Conservation (phyloP, 345 rosid species). For the Lepidium aucheri region DNA sequence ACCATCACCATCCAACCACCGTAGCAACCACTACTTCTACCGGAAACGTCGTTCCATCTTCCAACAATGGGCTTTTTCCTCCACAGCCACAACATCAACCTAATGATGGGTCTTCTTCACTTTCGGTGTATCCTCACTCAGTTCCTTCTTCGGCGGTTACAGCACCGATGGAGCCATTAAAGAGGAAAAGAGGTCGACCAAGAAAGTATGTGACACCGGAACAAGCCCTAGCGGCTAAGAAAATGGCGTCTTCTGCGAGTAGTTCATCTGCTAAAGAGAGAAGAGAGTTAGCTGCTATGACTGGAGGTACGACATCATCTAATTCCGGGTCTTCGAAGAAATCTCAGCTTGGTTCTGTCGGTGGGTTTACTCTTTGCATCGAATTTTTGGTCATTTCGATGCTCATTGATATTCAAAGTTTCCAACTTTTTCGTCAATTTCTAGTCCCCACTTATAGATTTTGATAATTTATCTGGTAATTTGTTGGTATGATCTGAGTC, state of each 20-base stretch:
- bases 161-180: constrained; percentile 50
- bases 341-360: constrained; percentile 37
- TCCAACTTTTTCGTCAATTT: neutral
- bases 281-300: constrained; percentile 30
- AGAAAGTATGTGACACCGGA: constrained; percentile 95
- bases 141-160: constrained; percentile 54
- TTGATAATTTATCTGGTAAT: neutral
- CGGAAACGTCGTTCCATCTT: constrained; percentile 29
- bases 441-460: too few relatives aligned
- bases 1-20: constrained; percentile 22
- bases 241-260: constrained; percentile 47
- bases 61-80: constrained; percentile 48
- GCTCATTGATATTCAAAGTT: neutral
- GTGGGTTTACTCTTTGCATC: constrained; percentile 20
- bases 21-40: constrained; percentile 26
- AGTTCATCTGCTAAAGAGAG: constrained; percentile 36
- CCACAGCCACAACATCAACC: constrained; percentile 32
- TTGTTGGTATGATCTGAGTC: neutral
- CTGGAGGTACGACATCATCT: constrained; percentile 13
- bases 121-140: constrained; percentile 51
- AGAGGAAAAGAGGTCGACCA: constrained; percentile 89
- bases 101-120: constrained; percentile 29
- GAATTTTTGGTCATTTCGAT: neutral
- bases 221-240: constrained; percentile 88
- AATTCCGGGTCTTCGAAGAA: constrained; percentile 34